Base-by-base conservation (phyloP, 2,329 filamentous ascomycete genomes). In the Cladorrhinum sp. region DNA sequence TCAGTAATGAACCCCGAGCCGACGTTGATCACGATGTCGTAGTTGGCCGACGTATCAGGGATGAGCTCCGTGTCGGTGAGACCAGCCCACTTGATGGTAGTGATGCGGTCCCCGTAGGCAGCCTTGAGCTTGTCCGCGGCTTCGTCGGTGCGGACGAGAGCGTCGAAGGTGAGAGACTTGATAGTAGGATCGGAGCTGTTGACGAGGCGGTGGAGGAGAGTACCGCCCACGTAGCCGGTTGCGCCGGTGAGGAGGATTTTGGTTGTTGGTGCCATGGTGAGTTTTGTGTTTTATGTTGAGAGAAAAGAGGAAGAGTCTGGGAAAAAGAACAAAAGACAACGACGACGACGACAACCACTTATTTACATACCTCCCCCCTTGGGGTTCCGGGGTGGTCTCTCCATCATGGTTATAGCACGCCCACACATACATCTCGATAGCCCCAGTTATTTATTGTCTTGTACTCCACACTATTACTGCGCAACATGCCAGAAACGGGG, bases 161-260 rank as follows among this genome's bases (percentile, higher is more conserved):
- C 24, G 30, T 58, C 49, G 30, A 62, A 49, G 28, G 54, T 59
- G 12, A 66, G 20, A 16, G 18, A 42, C 14, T 53, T 30, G 46
- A 64, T 26, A 46, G 55, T 52, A 6, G 60, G 36, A 9, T 60
- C 60, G 16, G 55, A 20, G 28, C 39, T 49, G 20, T 59, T 63
- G 57, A 65, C 51, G 55, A 65, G 57, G 30, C 39, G 33, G 52
- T 64, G 55, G 20, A 65, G 52, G 33, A 64, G 39, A 2, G 59
- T 61, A 48, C 64, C 64, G 48, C 64, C 62, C 2, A 64, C 56
- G 30, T 62, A 65, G 23, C 64, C 64, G 5, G 64, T 65, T 23
- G 64, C 62, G 18, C 64, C 64, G 8, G 64, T 64, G 24, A 65
- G 52, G 50, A 65, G 64, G 24, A 65, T 62, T 28, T 33, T 57